phyloP scores from a whole-genome alignment of 345 rosid genomes.

The Lepidium didymum region DNA sequence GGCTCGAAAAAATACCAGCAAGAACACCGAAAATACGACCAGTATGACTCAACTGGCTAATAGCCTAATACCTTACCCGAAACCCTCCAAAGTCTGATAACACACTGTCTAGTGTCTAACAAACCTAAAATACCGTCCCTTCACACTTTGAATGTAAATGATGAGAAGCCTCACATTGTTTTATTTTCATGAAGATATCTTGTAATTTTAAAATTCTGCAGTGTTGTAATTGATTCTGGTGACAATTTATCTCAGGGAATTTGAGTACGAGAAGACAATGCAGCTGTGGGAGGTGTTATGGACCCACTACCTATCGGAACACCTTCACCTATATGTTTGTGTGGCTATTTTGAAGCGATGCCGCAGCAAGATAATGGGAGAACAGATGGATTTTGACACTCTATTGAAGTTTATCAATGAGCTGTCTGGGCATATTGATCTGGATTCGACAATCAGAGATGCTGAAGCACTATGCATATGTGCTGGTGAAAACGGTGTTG shows the following conservation, averaged over 20 bases:
- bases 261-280: constrained; percentile 73
- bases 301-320: constrained; percentile 85
- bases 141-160: background rate
- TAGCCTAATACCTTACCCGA: background rate
- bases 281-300: constrained; percentile 90
- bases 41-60: background rate
- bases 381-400: constrained; percentile 93
- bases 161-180: background rate
- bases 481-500: constrained; percentile 92
- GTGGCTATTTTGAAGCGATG: constrained; percentile 87
- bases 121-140: background rate
- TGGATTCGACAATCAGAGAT: constrained; percentile 64
- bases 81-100: background rate
- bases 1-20: too few relatives aligned
- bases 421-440: constrained; percentile 74
- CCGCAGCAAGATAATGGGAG: constrained; percentile 81
- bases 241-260: constrained; percentile 53
- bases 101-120: background rate
- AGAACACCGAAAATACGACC: background rate
- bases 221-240: constrained; percentile 2
- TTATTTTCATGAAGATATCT: background rate
- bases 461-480: constrained; percentile 91
- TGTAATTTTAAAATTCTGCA: background rate
- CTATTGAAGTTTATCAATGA: constrained; percentile 92
- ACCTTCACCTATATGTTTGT: constrained; percentile 77